A percentile compares a stretch with the other conserved stretches of the same genome.
Conservation (phyloP, 345 rosid species). For the Populus pruinosa region DNA sequence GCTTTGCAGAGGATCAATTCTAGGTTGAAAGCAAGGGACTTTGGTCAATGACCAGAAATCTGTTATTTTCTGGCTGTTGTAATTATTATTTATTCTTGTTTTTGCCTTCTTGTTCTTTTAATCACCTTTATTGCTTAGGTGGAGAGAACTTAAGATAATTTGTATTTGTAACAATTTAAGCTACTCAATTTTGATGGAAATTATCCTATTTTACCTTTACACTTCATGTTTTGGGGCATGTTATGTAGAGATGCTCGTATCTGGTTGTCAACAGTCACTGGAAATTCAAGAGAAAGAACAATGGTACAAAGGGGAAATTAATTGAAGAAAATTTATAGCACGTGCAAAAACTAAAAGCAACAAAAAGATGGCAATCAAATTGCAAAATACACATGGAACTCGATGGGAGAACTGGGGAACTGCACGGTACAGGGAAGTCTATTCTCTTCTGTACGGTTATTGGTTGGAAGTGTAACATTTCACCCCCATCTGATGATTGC, state of each 20-base stretch:
- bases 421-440: slow-evolving; percentile 11
- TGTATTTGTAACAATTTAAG: background rate
- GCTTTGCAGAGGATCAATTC: slow-evolving; percentile 52
- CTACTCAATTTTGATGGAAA: slow-evolving; percentile 5
- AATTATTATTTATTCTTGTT: slow-evolving; percentile 1
- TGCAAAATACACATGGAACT: slow-evolving; percentile 7
- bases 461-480: slow-evolving; percentile 17
- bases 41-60: slow-evolving; percentile 16
- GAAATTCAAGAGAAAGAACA: slow-evolving; percentile 8
- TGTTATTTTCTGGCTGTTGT: background rate
- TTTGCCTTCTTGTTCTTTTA: background rate
- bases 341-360: slow-evolving; percentile 11
- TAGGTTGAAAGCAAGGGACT: slow-evolving; percentile 25
- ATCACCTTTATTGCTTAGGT: background rate
- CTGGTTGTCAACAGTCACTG: background rate
- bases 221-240: background rate
- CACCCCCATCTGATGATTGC: slow-evolving; percentile 82
- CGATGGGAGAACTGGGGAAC: slow-evolving; percentile 10
- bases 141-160: background rate
- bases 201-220: background rate
- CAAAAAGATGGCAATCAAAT: slow-evolving; percentile 1
- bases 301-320: too few relatives aligned
- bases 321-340: slow-evolving; percentile 16
- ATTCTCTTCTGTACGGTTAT: slow-evolving; percentile 1
- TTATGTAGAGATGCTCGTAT: background rate